Conservation (phyloP, 352 stramenopile genomes). For the Phytophthora aleatoria region DNA sequence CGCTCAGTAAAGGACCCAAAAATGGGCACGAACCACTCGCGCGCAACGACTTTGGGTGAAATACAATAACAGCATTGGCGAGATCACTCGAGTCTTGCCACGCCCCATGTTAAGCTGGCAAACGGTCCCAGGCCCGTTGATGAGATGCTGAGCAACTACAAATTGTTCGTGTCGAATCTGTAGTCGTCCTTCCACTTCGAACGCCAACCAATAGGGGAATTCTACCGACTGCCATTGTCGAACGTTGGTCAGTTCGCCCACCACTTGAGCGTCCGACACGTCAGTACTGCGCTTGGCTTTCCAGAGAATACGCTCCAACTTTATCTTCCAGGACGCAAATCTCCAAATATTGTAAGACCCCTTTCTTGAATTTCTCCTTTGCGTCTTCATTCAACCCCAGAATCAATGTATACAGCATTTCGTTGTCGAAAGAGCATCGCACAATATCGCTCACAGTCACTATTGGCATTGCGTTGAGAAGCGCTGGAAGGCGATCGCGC, state of each 20-base stretch:
- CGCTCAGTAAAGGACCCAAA: slow-evolving; percentile 59
- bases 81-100: slow-evolving; percentile 89
- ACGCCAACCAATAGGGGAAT: slow-evolving; percentile 85
- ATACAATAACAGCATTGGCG: slow-evolving; percentile 89
- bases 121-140: slow-evolving; percentile 63
- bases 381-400: slow-evolving; percentile 29
- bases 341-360: slow-evolving; percentile 45
- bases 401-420: slow-evolving; percentile 34
- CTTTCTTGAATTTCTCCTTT: slow-evolving; percentile 26
- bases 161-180: slow-evolving; percentile 88
- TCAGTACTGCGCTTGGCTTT: slow-evolving; percentile 6
- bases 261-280: slow-evolving; percentile 33
- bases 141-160: slow-evolving; percentile 73
- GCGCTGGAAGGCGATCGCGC: slow-evolving; percentile 20
- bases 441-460: slow-evolving; percentile 49
- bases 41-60: slow-evolving; percentile 32
- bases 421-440: slow-evolving; percentile 39
- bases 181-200: slow-evolving; percentile 82
- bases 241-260: slow-evolving; percentile 58
- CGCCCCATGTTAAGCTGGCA: slow-evolving; percentile 90
- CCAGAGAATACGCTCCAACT: slow-evolving; percentile 49
- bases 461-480: slow-evolving; percentile 29
- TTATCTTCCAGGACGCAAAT: slow-evolving; percentile 85
- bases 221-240: slow-evolving; percentile 54
- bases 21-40: slow-evolving; percentile 59